Percentiles rank a stretch among this genome's conserved stretches.
These are phyloP conservation scores for Lentinula raphanica DNA, from an alignment of 768 basidiomycete species.

Conservation along the genomic window DNA sequence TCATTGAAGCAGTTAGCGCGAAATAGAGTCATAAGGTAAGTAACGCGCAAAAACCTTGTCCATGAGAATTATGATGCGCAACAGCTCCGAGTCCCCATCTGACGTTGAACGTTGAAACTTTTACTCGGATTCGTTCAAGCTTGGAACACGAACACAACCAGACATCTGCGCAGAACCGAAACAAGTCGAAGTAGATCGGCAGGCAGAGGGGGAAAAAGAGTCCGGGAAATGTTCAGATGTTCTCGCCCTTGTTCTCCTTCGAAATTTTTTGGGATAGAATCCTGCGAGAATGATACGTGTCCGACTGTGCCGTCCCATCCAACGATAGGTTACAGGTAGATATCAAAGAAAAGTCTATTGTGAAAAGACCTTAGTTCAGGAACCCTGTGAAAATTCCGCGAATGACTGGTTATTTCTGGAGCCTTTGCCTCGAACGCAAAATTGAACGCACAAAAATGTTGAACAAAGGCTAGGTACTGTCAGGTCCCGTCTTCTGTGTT, in stretches of 20 bases:
- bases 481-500: neutral
- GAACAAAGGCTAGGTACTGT: constrained; percentile 4
- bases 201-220: too few relatives aligned
- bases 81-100: neutral
- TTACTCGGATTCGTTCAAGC: neutral
- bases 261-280: neutral
- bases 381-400: neutral
- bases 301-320: neutral
- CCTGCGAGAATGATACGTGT: neutral
- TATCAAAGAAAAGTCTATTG: neutral
- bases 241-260: neutral
- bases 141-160: neutral
- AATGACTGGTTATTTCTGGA: neutral
- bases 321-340: neutral
- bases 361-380: neutral
- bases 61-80: neutral
- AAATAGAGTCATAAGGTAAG: too few relatives aligned
- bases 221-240: neutral
- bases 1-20: too few relatives aligned
- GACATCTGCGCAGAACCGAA: neutral
- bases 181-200: neutral
- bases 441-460: too few relatives aligned
- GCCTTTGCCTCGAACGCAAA: neutral
- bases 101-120: neutral
- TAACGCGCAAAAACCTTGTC: too few relatives aligned